Evolutionary conservation across 2,329 filamentous ascomycete genomes (phyloP).

Genomic region (Aspergillus thermomutatus): DNA sequence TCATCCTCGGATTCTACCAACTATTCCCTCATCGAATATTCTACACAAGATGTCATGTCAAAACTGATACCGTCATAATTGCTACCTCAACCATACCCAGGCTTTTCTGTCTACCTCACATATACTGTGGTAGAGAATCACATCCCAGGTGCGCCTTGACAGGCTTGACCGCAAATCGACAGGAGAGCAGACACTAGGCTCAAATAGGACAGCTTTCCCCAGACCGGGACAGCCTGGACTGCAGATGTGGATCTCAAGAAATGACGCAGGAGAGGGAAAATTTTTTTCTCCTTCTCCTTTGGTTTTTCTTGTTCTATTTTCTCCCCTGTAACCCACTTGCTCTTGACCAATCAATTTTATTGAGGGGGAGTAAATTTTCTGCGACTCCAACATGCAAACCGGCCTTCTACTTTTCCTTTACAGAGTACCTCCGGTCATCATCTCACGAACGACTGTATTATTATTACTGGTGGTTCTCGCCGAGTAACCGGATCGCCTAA

Average conservation of each 20-base stretch:
- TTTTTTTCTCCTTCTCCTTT: no score
- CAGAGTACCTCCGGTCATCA: no score
- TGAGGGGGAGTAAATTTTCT: background rate
- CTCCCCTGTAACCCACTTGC: background rate
- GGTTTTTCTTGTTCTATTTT: background rate
- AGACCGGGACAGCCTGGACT: slow-evolving; percentile 14
- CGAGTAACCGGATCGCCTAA: background rate
- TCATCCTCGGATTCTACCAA: background rate
- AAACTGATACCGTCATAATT: background rate
- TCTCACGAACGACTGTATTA: no score
- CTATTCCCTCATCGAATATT: background rate
- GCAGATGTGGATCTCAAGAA: background rate
- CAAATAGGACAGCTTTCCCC: slow-evolving; percentile 7
- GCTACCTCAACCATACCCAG: no score
- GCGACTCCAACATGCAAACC: background rate
- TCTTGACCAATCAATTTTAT: background rate
- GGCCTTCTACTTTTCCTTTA: background rate
- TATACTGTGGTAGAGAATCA: no score
- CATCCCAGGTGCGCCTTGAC: no score
- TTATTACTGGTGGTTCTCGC: background rate
- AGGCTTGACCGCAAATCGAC: background rate
- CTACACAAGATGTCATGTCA: background rate
- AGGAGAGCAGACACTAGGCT: slow-evolving; percentile 5
- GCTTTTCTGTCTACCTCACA: no score
- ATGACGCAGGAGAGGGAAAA: slow-evolving; percentile 1